A percentile compares a stretch with the other conserved stretches of the same genome.
phyloP scores from a whole-genome alignment of 2,329 filamentous ascomycete species.

The Colletotrichum gigasporum region DNA sequence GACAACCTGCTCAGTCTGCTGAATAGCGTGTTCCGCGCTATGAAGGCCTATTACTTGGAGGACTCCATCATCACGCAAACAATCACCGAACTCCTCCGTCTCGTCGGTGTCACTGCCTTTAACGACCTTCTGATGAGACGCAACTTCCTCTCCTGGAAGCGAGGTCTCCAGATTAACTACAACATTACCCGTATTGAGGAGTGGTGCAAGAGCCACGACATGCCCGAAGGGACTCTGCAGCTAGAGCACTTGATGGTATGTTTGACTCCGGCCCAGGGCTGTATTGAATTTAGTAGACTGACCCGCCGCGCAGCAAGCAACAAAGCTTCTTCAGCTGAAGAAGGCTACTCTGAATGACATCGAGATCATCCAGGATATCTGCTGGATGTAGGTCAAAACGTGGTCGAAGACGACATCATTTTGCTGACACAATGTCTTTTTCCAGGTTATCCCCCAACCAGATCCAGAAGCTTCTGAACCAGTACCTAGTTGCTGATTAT shows the following conservation, averaged over 20 bases:
- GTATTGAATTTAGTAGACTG: background rate
- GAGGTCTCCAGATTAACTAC: conserved; percentile 99
- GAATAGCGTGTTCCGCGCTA: conserved; percentile 97
- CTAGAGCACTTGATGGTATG: conserved; percentile 96
- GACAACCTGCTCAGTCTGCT: conserved; percentile 95
- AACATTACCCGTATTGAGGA: conserved; percentile 99
- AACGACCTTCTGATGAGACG: conserved; percentile 97
- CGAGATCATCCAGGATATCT: conserved; percentile 99
- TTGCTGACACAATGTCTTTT: background rate
- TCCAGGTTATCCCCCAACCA: conserved; percentile 93
- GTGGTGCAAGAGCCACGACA: conserved; percentile 99
- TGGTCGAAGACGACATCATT: background rate
- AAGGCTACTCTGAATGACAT: conserved; percentile 99
- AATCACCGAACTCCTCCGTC: conserved; percentile 88
- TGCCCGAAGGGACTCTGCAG: conserved; percentile 97
- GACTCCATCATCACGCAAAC: conserved; percentile 96
- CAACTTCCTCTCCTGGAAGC: conserved; percentile 99
- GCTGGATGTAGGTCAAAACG: conserved; percentile 86
- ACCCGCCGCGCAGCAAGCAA: conserved; percentile 77
- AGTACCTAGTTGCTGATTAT: conserved; percentile 98
- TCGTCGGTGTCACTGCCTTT: conserved; percentile 97
- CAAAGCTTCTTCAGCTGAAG: conserved; percentile 97
- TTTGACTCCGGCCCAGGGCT: background rate
- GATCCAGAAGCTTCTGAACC: conserved; percentile 98
- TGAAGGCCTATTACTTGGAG: conserved; percentile 98